phyloP scores from a whole-genome alignment of 2,329 filamentous ascomycete genomes.

The Aspergillus novoparasiticus region DNA sequence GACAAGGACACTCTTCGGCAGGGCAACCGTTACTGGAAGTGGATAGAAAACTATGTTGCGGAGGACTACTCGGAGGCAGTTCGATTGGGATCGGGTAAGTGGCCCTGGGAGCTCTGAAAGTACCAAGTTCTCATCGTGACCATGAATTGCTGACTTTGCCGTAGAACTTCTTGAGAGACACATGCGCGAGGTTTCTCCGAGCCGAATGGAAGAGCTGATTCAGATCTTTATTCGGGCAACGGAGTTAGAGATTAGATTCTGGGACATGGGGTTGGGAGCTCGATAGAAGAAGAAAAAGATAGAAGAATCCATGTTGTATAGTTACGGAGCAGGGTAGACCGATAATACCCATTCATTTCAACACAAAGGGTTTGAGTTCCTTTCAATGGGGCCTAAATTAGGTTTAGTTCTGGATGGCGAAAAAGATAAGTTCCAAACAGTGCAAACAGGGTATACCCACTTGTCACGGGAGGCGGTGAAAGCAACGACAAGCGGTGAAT shows the following conservation, averaged over 20 bases:
- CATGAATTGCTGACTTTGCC: conserved; percentile 11
- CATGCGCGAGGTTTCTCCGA: conserved; percentile 70
- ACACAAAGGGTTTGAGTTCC: not conserved
- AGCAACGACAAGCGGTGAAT: not conserved
- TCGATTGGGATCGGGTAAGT: conserved; percentile 66
- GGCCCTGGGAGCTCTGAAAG: not conserved
- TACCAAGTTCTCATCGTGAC: not conserved
- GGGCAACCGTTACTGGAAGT: conserved; percentile 79
- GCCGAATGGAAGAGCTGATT: conserved; percentile 77
- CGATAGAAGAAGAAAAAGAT: conserved; percentile 15
- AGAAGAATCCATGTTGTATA: not conserved
- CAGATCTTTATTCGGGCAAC: conserved; percentile 86
- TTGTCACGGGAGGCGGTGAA: not conserved
- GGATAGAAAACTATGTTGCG: conserved; percentile 87
- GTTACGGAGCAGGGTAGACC: not conserved
- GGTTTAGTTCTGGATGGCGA: not conserved
- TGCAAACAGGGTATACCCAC: not conserved
- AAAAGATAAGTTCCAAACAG: conserved; percentile 1
- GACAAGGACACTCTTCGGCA: conserved; percentile 63
- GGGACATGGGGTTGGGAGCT: conserved; percentile 64
- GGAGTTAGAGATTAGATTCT: conserved; percentile 74
- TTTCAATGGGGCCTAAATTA: not conserved
- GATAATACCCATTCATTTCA: not conserved
- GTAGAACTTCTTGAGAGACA: conserved; percentile 75
- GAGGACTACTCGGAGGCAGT: conserved; percentile 78